These are phyloP conservation scores for Ceratonia siliqua DNA, from an alignment of 306 rosid species.

Conservation along the genomic window DNA sequence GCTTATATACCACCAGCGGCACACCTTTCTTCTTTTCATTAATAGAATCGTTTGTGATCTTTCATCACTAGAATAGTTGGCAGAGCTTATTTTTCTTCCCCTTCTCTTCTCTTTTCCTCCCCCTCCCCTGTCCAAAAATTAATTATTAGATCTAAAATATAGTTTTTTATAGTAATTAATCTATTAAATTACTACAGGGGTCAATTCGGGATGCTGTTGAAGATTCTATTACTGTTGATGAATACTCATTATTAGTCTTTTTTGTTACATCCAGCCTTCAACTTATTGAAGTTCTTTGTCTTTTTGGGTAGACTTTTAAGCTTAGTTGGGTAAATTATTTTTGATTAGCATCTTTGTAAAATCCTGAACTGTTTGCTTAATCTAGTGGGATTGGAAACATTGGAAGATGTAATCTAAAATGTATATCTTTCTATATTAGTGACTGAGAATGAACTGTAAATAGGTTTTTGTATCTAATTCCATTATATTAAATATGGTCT, in stretches of 20 bases:
- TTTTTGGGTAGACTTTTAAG: not conserved
- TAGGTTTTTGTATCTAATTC: constrained; percentile 1
- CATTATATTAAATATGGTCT: not conserved
- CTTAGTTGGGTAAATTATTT: not conserved
- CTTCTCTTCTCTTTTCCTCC: constrained; percentile 6
- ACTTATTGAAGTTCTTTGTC: not conserved
- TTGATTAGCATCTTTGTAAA: not conserved
- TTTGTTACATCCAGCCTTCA: constrained; percentile 1
- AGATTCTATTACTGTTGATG: constrained; percentile 57
- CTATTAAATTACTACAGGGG: constrained; percentile 52
- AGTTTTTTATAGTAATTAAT: constrained; percentile 35
- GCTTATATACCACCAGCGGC: not conserved
- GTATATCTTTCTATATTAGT: not conserved
- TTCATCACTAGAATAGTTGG: constrained; percentile 22
- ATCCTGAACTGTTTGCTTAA: not conserved
- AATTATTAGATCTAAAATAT: not conserved
- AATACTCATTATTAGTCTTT: not conserved
- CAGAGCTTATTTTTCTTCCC: constrained; percentile 26
- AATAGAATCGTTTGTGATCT: too few species aligned
- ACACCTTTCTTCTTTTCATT: not conserved
- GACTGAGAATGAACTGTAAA: not conserved
- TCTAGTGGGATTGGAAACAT: not conserved
- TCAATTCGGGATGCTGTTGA: constrained; percentile 87
- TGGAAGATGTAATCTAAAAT: not conserved
- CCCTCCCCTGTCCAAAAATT: constrained; percentile 3